A percentile compares a stretch with the other conserved stretches of the same genome.
These are phyloP conservation scores for Albifimbria verrucaria DNA, from an alignment of 2,329 filamentous ascomycete species.

Conservation along the genomic window DNA sequence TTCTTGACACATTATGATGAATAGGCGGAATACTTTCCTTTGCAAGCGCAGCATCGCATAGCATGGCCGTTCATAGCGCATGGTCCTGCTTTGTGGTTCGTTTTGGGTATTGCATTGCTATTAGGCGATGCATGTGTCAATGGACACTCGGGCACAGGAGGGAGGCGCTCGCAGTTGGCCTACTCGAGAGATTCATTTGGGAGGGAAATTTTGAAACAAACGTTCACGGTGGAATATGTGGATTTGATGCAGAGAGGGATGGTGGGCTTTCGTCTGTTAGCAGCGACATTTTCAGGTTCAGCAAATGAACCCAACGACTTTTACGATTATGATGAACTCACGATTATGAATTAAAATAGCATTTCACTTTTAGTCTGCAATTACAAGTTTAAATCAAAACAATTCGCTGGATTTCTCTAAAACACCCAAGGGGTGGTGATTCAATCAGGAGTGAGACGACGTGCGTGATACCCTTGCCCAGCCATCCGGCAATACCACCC, in stretches of 20 bases:
- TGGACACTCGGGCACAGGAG: too few relatives aligned
- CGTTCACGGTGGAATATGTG: not conserved
- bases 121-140: too few relatives aligned
- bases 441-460: too few relatives aligned
- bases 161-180: not conserved
- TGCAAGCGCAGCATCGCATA: not conserved
- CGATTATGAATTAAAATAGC: not conserved
- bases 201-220: not conserved
- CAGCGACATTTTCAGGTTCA: not conserved
- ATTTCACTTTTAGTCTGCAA: too few relatives aligned
- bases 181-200: not conserved
- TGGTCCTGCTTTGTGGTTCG: not conserved
- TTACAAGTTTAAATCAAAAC: too few relatives aligned
- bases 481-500: not conserved
- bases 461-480: not conserved
- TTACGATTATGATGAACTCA: not conserved
- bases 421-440: too few relatives aligned
- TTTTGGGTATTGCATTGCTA: too few relatives aligned
- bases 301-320: not conserved
- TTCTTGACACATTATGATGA: not conserved
- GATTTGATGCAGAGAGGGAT: not conserved
- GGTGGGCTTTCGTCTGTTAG: not conserved
- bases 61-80: not conserved
- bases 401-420: too few relatives aligned
- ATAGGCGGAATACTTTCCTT: not conserved